These are phyloP conservation scores for Sporisorium iseilematis-ciliati DNA, from an alignment of 1,284 basidiomycete genomes.

Conservation along the genomic window DNA sequence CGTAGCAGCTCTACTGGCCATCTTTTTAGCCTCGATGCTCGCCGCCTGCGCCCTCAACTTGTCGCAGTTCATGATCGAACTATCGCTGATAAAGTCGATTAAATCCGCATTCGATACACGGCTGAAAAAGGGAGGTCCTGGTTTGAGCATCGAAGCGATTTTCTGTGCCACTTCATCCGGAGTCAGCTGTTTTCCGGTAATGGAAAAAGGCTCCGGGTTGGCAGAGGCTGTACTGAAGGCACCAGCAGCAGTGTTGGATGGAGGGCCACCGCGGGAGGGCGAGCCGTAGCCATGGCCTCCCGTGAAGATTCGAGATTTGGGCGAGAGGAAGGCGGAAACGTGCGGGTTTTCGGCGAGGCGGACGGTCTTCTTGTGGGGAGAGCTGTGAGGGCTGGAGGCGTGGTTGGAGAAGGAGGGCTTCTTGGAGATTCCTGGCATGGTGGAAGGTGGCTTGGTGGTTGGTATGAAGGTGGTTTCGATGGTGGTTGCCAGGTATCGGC, in stretches of 20 bases:
- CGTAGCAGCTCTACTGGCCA: slow-evolving; percentile 23
- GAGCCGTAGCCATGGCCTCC: slow-evolving; percentile 38
- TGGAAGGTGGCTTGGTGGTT: background rate
- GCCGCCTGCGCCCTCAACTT: slow-evolving; percentile 27
- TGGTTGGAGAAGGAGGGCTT: slow-evolving; percentile 25
- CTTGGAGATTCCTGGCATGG: slow-evolving; percentile 40
- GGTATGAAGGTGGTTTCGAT: no score
- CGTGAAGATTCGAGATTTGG: slow-evolving; percentile 53
- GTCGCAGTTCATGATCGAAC: slow-evolving; percentile 59
- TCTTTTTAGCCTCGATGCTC: slow-evolving; percentile 25
- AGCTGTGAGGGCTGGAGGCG: slow-evolving; percentile 13
- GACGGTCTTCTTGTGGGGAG: slow-evolving; percentile 38
- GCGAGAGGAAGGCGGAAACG: slow-evolving; percentile 57
- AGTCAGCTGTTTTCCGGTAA: slow-evolving; percentile 45
- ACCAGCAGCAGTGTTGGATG: slow-evolving; percentile 13
- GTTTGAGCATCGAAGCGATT: slow-evolving; percentile 61
- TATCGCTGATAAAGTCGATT: slow-evolving; percentile 55
- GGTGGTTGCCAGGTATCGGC: no score
- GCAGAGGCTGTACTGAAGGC: slow-evolving; percentile 19
- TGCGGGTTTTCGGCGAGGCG: slow-evolving; percentile 45
- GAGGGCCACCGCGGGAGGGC: slow-evolving; percentile 1
- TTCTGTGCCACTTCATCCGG: slow-evolving; percentile 58
- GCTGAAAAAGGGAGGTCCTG: slow-evolving; percentile 62
- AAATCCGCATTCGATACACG: slow-evolving; percentile 57
- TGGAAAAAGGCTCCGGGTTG: slow-evolving; percentile 19